These are phyloP conservation scores for Epichloe scottii DNA, from an alignment of 2,329 filamentous ascomycete genomes.

Conservation along the genomic window DNA sequence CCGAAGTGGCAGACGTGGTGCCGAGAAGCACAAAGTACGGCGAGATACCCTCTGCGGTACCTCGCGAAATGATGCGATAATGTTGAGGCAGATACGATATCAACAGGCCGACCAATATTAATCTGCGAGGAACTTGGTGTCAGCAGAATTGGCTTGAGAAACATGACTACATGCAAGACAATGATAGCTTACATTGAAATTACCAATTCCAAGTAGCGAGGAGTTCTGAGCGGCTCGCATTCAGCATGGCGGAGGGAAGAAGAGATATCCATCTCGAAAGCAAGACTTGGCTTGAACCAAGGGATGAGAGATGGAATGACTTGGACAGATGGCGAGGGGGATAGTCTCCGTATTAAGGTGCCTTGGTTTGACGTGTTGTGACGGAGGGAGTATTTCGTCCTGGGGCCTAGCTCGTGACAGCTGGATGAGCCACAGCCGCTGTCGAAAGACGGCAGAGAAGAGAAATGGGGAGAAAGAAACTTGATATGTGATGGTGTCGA, in stretches of 20 bases:
- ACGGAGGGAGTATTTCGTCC: not conserved
- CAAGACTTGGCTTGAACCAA: not conserved
- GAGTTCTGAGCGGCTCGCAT: slow-evolving; percentile 40
- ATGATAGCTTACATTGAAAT: slow-evolving; percentile 35
- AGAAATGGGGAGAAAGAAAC: not conserved
- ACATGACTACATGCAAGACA: not conserved
- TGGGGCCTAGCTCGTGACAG: not conserved
- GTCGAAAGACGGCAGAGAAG: not conserved
- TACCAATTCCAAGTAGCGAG: slow-evolving; percentile 41
- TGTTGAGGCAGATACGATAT: slow-evolving; percentile 93
- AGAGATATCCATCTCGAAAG: not conserved
- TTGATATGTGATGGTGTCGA: not conserved
- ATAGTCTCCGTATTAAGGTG: not conserved
- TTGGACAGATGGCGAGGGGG: not conserved
- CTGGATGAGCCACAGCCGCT: not conserved
- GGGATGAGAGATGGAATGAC: not conserved
- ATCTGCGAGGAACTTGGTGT: slow-evolving; percentile 20
- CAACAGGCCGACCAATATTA: slow-evolving; percentile 79
- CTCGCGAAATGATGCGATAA: slow-evolving; percentile 72
- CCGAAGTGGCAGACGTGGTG: slow-evolving; percentile 74
- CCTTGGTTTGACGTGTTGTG: not conserved
- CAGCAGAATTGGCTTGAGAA: not conserved
- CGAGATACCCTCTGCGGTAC: slow-evolving; percentile 86
- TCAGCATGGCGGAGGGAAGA: slow-evolving; percentile 5
- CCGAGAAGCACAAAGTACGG: slow-evolving; percentile 94